Percentiles rank a stretch among this genome's conserved stretches.
Evolutionary conservation across 2,329 filamentous ascomycete species (phyloP).

Genomic region (Neonectria magnoliae): DNA sequence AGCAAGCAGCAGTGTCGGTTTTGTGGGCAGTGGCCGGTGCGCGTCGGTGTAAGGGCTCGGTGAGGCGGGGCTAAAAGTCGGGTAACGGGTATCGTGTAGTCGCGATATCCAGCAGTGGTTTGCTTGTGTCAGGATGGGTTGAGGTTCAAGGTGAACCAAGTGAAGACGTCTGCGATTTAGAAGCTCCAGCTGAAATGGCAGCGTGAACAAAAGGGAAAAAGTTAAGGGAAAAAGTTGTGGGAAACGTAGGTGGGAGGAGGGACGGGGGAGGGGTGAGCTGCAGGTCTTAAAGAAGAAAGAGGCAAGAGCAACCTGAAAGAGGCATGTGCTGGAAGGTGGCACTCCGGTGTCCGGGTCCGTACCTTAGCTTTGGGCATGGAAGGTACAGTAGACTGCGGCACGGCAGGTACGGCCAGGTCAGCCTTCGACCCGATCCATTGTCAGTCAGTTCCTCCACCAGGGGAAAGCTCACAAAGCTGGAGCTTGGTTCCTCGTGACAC

Average conservation of each 20-base stretch:
- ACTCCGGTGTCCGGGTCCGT: neutral
- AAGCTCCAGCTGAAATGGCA: neutral
- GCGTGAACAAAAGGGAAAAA: neutral
- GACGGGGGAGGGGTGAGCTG: conserved; percentile 25
- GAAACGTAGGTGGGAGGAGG: conserved; percentile 2
- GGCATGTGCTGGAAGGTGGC: conserved; percentile 13
- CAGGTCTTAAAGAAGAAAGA: conserved; percentile 29
- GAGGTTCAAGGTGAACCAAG: neutral
- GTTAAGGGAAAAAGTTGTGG: conserved; percentile 11
- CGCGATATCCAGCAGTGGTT: neutral
- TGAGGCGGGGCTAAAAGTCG: conserved; percentile 14
- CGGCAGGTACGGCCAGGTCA: conserved; percentile 21
- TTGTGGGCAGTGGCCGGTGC: neutral
- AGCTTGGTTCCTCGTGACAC: conserved; percentile 10
- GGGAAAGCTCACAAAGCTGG: neutral
- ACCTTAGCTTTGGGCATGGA: neutral
- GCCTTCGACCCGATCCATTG: too few relatives aligned
- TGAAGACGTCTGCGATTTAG: neutral
- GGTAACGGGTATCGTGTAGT: neutral
- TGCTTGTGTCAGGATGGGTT: neutral
- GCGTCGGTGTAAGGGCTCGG: neutral
- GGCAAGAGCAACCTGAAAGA: conserved; percentile 18
- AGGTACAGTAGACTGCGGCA: neutral
- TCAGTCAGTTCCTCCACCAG: neutral
- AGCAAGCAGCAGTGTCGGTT: neutral